These are phyloP conservation scores for Scenedesmus sp. DNA, from an alignment of 163 green algal genomes.

Conservation along the genomic window DNA sequence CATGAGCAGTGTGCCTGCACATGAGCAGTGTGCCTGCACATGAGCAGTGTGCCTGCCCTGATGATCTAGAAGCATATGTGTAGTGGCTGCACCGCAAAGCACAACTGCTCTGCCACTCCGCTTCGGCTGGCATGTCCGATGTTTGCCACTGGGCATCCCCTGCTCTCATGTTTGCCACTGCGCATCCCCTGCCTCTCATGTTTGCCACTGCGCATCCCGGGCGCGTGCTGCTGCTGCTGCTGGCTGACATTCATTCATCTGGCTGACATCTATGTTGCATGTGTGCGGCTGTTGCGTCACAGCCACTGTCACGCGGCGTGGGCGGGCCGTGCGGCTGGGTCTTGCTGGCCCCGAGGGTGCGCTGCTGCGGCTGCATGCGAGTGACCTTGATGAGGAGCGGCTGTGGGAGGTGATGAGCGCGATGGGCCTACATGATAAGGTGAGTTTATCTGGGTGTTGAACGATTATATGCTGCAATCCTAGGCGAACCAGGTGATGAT, in stretches of 20 bases:
- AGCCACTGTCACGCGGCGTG: conserved; percentile 25
- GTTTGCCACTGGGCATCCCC: no score
- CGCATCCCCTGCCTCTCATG: no score
- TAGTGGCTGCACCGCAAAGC: no score
- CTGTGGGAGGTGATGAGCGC: conserved; percentile 70
- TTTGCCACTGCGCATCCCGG: no score
- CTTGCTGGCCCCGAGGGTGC: conserved; percentile 20
- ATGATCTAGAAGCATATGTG: no score
- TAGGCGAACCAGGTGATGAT: not conserved
- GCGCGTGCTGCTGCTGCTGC: no score
- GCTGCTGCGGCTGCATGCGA: conserved; percentile 57
- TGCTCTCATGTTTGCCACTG: no score
- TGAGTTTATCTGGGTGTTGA: not conserved
- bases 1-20: no score
- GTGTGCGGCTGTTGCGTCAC: not conserved
- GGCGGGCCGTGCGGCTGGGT: conserved; percentile 42
- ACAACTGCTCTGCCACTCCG: no score
- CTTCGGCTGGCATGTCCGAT: no score
- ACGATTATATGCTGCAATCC: not conserved
- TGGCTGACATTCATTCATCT: not conserved
- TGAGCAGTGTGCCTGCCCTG: no score
- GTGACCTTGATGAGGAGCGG: conserved; percentile 69
- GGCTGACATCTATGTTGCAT: not conserved
- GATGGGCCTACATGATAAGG: conserved; percentile 60
- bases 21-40: no score